A percentile compares a stretch with the other conserved stretches of the same genome.
These are phyloP conservation scores for Chaetomiaceae sp. DNA, from an alignment of 2,329 filamentous ascomycete genomes.

Conservation along the genomic window DNA sequence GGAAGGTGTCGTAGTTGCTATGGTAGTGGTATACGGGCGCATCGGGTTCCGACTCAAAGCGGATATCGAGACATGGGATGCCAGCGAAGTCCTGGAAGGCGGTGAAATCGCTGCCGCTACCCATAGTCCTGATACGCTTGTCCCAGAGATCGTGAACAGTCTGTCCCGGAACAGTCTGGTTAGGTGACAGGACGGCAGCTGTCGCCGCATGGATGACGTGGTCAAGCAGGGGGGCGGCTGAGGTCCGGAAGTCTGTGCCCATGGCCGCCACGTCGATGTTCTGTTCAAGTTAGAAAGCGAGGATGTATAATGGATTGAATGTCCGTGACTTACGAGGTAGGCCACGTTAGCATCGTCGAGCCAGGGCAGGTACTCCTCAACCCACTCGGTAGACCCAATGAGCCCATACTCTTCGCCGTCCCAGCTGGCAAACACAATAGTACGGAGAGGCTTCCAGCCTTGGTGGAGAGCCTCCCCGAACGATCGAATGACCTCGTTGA, in stretches of 20 bases:
- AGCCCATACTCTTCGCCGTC: conserved; percentile 83
- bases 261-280: conserved; percentile 75
- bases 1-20: conserved; percentile 84
- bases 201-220: conserved; percentile 65
- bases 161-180: conserved; percentile 66
- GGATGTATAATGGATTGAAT: too few species aligned
- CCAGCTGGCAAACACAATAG: conserved; percentile 84
- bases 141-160: conserved; percentile 66
- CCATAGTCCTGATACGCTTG: conserved; percentile 59
- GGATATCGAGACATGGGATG: conserved; percentile 60
- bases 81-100: conserved; percentile 70
- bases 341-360: conserved; percentile 67
- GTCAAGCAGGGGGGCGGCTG: conserved; percentile 72
- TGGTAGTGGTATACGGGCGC: conserved; percentile 75
- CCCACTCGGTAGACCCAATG: conserved; percentile 86
- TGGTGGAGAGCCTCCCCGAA: conserved; percentile 64
- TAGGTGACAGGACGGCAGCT: conserved; percentile 60
- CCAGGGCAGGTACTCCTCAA: conserved; percentile 85
- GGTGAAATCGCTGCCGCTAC: conserved; percentile 69
- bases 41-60: conserved; percentile 43
- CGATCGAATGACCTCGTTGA: conserved; percentile 71
- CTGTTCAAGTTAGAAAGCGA: conserved; percentile 7
- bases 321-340: conserved; percentile 48
- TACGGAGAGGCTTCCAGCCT: conserved; percentile 82
- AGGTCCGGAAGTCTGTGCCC: conserved; percentile 58